A percentile compares a stretch with the other conserved stretches of the same genome.
phyloP scores from a whole-genome alignment of 805 yeast genomes.

The Wickerhamomyces kurtzmanii region DNA sequence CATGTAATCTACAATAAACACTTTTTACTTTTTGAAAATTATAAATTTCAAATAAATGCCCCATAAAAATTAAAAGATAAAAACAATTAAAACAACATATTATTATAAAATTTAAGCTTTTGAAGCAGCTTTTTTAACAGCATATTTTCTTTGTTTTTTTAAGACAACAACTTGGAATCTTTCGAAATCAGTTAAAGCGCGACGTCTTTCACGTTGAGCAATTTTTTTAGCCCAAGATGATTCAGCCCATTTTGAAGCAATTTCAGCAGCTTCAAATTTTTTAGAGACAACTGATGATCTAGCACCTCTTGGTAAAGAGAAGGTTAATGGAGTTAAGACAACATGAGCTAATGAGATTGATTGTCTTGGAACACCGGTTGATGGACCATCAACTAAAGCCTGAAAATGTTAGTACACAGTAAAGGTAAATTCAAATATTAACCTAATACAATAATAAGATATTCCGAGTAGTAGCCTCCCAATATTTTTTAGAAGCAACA shows the following conservation, averaged over 20 bases:
- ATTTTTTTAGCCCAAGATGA: constrained; percentile 98
- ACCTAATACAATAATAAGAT: no score
- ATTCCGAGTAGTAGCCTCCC: no score
- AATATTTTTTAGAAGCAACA: no score
- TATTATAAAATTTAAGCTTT: constrained; percentile 65
- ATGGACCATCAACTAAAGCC: constrained; percentile 96
- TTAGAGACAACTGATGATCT: constrained; percentile 77
- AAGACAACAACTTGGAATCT: constrained; percentile 98
- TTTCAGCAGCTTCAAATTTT: constrained; percentile 89
- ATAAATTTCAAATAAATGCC: no score
- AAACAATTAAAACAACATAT: no score
- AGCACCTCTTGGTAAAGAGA: constrained; percentile 91
- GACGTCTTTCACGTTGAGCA: constrained; percentile 90
- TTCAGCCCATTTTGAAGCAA: constrained; percentile 84
- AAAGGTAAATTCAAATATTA: no score
- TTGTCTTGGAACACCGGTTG: constrained; percentile 83
- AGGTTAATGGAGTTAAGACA: constrained; percentile 86
- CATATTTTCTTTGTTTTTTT: constrained; percentile 94
- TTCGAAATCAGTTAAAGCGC: constrained; percentile 92
- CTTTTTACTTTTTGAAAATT: no score
- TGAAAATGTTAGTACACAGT: constrained; percentile 24
- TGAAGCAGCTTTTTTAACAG: constrained; percentile 93
- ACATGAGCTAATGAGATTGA: constrained; percentile 79
- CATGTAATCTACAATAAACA: no score
- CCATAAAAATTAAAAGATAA: no score